A percentile compares a stretch with the other conserved stretches of the same genome.
Conservation (phyloP, 441 rosid species). For the Adansonia grandidieri region DNA sequence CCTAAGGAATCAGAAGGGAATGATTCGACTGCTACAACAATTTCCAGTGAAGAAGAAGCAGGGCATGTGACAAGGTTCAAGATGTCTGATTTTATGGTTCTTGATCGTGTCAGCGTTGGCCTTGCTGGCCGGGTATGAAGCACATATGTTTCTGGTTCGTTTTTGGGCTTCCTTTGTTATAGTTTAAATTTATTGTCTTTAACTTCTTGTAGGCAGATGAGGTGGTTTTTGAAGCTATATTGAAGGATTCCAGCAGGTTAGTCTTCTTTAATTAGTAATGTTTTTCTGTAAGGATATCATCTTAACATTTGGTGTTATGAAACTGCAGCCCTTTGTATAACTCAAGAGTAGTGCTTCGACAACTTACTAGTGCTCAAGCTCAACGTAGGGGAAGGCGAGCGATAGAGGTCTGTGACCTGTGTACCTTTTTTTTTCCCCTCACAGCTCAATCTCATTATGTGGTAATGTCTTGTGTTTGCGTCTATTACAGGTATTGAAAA, state of each 20-base stretch:
- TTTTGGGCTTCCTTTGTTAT: not conserved
- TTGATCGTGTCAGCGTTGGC: constrained; percentile 81
- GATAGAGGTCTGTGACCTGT: constrained; percentile 60
- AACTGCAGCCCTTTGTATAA: constrained; percentile 79
- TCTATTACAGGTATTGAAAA: constrained; percentile 73
- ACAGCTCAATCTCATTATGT: constrained; percentile 6
- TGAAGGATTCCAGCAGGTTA: constrained; percentile 72
- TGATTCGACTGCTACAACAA: constrained; percentile 28
- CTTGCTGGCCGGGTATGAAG: constrained; percentile 80
- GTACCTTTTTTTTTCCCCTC: not conserved
- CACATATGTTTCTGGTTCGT: not conserved
- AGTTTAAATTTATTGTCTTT: not conserved
- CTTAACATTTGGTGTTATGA: constrained; percentile 39
- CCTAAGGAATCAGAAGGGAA: constrained; percentile 47
- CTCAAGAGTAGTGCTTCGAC: constrained; percentile 82
- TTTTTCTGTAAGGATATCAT: constrained; percentile 18
- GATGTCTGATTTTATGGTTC: constrained; percentile 77
- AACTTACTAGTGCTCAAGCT: constrained; percentile 68
- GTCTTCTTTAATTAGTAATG: constrained; percentile 30
- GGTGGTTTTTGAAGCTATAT: constrained; percentile 81
- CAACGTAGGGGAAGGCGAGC: constrained; percentile 92
- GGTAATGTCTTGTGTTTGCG: constrained; percentile 19
- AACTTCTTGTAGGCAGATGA: constrained; percentile 69
- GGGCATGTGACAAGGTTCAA: constrained; percentile 71
- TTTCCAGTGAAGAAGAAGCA: constrained; percentile 49